phyloP scores from a whole-genome alignment of 208 protist species.

The Leishmania tropica region DNA sequence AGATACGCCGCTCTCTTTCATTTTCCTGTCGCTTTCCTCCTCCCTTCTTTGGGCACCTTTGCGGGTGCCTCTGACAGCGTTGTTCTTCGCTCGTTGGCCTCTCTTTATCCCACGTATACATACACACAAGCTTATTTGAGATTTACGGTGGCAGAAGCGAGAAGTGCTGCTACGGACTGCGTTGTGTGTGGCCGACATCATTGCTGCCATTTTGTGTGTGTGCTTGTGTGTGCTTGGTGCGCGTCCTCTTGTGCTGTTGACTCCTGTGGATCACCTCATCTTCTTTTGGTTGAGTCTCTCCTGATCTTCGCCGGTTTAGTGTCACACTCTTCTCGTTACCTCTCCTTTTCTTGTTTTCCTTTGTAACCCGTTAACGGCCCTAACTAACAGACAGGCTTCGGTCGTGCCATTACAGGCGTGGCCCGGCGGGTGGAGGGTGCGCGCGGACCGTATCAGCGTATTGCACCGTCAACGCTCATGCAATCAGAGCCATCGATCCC shows the following conservation, averaged over 20 bases:
- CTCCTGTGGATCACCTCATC: neutral
- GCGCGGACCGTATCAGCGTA: neutral
- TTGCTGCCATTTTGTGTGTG: neutral
- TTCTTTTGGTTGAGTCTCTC: neutral
- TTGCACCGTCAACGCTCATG: neutral
- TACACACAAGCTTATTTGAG: neutral
- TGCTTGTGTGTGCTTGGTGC: neutral
- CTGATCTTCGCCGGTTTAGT: neutral
- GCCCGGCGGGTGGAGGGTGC: neutral
- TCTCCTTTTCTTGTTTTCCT: neutral
- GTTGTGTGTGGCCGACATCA: neutral
- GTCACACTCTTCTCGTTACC: neutral
- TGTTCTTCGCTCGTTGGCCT: neutral
- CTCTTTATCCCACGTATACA: neutral
- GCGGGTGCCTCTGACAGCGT: neutral
- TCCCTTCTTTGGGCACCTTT: neutral
- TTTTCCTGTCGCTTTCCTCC: neutral
- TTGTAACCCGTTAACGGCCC: neutral
- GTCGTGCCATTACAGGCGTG: neutral
- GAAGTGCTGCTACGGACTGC: neutral
- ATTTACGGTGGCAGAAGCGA: neutral
- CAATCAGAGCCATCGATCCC: neutral
- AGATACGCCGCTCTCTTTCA: neutral
- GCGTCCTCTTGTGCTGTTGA: neutral
- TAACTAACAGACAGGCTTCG: neutral